These are phyloP conservation scores for Sugiyamaella chiloensis DNA, from an alignment of 805 yeast genomes.

Conservation along the genomic window DNA sequence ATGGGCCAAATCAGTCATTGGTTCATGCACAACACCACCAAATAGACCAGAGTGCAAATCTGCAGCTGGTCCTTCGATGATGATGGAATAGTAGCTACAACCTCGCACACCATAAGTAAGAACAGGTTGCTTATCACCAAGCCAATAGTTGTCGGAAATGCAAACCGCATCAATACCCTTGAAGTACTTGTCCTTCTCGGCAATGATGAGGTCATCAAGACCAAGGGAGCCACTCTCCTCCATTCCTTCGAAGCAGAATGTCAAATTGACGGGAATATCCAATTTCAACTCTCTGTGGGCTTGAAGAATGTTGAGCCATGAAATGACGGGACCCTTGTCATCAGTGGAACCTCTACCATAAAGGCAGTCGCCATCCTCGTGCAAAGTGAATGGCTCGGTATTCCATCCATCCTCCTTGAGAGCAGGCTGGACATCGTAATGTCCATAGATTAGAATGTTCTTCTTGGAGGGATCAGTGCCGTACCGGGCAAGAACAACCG, in stretches of 20 bases:
- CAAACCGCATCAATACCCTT: constrained; percentile 90
- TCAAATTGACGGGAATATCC: constrained; percentile 89
- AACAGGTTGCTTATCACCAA: constrained; percentile 95
- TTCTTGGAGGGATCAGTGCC: constrained; percentile 82
- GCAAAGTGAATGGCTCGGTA: constrained; percentile 81
- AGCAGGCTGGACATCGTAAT: constrained; percentile 99
- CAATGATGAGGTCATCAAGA: constrained; percentile 73
- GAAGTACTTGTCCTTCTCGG: constrained; percentile 78
- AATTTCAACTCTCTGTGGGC: constrained; percentile 83
- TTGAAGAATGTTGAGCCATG: constrained; percentile 91
- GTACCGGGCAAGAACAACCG: constrained; percentile 85
- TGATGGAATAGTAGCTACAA: constrained; percentile 84
- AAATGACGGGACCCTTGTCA: constrained; percentile 97
- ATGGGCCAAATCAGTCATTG: constrained; percentile 87
- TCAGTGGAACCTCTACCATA: constrained; percentile 95
- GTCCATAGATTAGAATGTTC: constrained; percentile 90
- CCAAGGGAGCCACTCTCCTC: constrained; percentile 97
- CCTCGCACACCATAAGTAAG: constrained; percentile 98
- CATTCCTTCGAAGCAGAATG: constrained; percentile 97
- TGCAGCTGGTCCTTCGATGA: constrained; percentile 87
- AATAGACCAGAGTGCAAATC: constrained; percentile 96
- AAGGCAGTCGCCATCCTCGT: constrained; percentile 64
- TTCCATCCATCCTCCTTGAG: constrained; percentile 89
- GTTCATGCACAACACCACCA: constrained; percentile 97
- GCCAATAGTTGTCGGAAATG: constrained; percentile 97